Base-by-base conservation (phyloP, 768 basidiomycete genomes). In the Russula abietina region DNA sequence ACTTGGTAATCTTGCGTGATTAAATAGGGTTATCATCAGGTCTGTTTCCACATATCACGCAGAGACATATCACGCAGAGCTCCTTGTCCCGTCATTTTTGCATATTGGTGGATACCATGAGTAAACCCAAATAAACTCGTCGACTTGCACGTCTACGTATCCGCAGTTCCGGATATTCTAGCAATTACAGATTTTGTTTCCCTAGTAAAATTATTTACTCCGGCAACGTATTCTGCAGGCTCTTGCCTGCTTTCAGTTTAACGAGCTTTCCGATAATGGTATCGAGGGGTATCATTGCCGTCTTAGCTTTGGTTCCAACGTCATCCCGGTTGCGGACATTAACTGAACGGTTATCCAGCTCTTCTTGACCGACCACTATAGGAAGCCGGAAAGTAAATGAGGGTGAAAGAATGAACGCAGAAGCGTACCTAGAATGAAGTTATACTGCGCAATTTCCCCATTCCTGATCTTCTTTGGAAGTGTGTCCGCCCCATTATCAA, bases 251-350 rank as follows among this genome's bases (percentile, higher is more conserved):
- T 79, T 93, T 97, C 68, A 99, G 78, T 43, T 76, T 76, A 17
- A 88, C 75, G 54, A 98, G 75, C 74, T 91, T 88, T 70, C 81
- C 71, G 10, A 86, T 75, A 17, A 94, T 79, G 30, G 82, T 84
- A 48, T 89, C 88, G 32, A 98, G 74, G 12, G 87, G 79, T 51
- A 86, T 77, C 73, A 86, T 88, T 74, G 91, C 86, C 10, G 84
- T 84, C 73, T 87, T 85, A 3, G 86, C 80, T 74, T 98, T 96
- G 59, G 82, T 88, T 24, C 91, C 93, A 38, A 88, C 83, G 69
- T 98, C 93, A 73, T 98, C 96, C 39, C 97, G 86, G 74, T 98
- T 98, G 62, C 96, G 85, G 19, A 98, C 86, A 71, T 99, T 98
- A 67, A 98, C 97, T 6, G 96, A 91, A 46, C 82, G 82, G 49